These are phyloP conservation scores for Vitis labrusca DNA, from an alignment of 164 flowering plant genomes.

Conservation along the genomic window DNA sequence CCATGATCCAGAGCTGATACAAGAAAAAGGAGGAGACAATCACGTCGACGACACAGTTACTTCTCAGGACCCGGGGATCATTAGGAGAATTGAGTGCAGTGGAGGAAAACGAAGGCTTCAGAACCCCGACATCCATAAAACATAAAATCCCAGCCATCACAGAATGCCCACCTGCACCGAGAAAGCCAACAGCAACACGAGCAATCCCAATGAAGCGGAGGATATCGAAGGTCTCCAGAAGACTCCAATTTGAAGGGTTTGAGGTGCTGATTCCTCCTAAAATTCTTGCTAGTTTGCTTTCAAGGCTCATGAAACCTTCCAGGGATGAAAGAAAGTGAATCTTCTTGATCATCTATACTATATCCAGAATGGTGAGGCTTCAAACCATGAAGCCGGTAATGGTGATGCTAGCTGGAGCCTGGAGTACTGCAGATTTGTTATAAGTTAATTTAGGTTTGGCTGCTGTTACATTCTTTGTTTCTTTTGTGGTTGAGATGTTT, in stretches of 20 bases:
- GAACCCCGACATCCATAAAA: slow-evolving; percentile 35
- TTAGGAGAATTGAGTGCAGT: slow-evolving; percentile 4
- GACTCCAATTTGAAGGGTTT: too few relatives aligned
- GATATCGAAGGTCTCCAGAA: slow-evolving; percentile 26
- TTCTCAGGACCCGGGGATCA: neutral
- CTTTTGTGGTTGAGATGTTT: neutral
- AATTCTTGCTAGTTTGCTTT: too few relatives aligned
- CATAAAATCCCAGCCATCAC: slow-evolving; percentile 31
- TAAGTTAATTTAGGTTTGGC: too few relatives aligned
- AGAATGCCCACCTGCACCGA: slow-evolving; percentile 46
- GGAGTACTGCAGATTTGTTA: slow-evolving; percentile 3
- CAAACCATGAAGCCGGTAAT: too few relatives aligned
- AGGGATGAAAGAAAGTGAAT: too few relatives aligned
- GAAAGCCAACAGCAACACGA: slow-evolving; percentile 13
- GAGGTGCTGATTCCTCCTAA: too few relatives aligned
- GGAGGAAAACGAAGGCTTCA: slow-evolving; percentile 33
- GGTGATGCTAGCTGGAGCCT: too few relatives aligned
- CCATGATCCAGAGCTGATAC: neutral
- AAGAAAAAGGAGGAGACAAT: neutral
- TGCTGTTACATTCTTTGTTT: neutral
- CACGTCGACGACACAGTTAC: neutral
- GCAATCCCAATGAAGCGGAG: neutral
- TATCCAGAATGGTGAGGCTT: too few relatives aligned
- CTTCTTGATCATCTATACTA: too few relatives aligned
- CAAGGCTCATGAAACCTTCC: too few relatives aligned